phyloP scores from a whole-genome alignment of 768 basidiomycete species.

The Tylopilus cervinicoccineus region DNA sequence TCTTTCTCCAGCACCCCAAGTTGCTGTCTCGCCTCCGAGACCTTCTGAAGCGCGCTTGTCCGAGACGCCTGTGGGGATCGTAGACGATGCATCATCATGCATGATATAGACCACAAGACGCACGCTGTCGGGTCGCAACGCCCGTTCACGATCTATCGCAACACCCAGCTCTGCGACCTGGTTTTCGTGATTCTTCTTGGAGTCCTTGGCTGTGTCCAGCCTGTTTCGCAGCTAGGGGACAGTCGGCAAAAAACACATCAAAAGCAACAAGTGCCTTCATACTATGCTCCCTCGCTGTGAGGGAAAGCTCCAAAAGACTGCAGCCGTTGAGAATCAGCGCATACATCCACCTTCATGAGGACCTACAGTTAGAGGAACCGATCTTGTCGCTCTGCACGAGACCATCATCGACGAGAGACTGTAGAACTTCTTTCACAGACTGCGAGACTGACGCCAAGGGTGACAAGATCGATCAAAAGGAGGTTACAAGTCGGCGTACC shows the following conservation, averaged over 20 bases:
- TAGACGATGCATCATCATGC: not conserved
- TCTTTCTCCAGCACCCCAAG: constrained; percentile 58
- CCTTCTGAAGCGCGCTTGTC: constrained; percentile 44
- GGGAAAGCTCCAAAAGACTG: constrained; percentile 96
- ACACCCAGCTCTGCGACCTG: constrained; percentile 49
- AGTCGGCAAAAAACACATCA: not conserved
- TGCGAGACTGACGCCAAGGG: constrained; percentile 60
- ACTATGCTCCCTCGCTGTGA: constrained; percentile 82
- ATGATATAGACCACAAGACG: constrained; percentile 11
- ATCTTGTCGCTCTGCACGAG: constrained; percentile 89
- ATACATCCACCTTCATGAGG: constrained; percentile 14
- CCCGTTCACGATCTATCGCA: constrained; percentile 48
- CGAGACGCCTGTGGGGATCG: constrained; percentile 49
- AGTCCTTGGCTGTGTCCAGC: constrained; percentile 47
- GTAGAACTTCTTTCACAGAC: constrained; percentile 87
- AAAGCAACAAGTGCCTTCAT: constrained; percentile 3
- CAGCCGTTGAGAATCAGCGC: constrained; percentile 12
- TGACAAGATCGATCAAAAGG: not conserved
- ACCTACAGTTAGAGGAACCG: constrained; percentile 88
- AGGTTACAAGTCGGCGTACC: constrained; percentile 41
- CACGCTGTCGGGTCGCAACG: constrained; percentile 56
- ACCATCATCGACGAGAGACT: constrained; percentile 82
- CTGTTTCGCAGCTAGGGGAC: constrained; percentile 52
- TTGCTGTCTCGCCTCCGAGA: constrained; percentile 46
- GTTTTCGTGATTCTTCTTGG: constrained; percentile 36